Evolutionary conservation across 768 basidiomycete species (phyloP), one percentile per base, ranked within the genome.

Genomic region (Pilatotrama ljubarskyi): DNA sequence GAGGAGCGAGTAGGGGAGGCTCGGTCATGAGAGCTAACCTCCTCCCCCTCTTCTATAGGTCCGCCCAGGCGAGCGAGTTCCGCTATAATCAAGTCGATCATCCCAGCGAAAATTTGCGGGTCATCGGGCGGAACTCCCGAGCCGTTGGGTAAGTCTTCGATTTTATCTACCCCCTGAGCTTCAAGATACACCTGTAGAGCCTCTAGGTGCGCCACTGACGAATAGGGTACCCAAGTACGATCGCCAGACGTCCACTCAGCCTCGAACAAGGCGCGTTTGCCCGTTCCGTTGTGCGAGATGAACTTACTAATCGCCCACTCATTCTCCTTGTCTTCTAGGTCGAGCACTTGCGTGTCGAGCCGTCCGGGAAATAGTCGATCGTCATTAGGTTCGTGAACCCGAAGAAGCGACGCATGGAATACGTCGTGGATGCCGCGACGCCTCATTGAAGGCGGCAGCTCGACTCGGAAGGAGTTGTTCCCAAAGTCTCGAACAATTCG

Each of bases 311-410:
- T 66, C 0, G 68, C 63, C 70, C 70, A 75, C 41, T 70, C 68
- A 32, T 56, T 52, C 15, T 68, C 65, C 3, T 58, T 22, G 3
- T 67, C 63, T 0, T 68, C 67, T 4, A 72, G 38, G 10, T 61
- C 70, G 0, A 54, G 20, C 7, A 75, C 32, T 41, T 72, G 72
- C 1, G 43, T 61, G 20, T 66, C 49, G 17, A 60, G 58, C 5
- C 74, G 51, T 2, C 74, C 70, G 24, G 77, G 79, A 61, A 81
- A 82, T 20, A 73, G 22, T 1, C 38, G 61, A 40, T 75, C 69
- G 62, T 78, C 71, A 22, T 73, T 75, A 0, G 69, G 67, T 0
- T 70, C 55, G 32, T 74, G 55, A 17, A 64, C 64, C 15, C 70
- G 40, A 4, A 82, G 61, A 11, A 74, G 52, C 0, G 60, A 70